Evolutionary conservation across 305 asterid genomes (phyloP), one percentile per base, ranked within the genome.

Genomic region (Fraxinus xanthoxyloides): DNA sequence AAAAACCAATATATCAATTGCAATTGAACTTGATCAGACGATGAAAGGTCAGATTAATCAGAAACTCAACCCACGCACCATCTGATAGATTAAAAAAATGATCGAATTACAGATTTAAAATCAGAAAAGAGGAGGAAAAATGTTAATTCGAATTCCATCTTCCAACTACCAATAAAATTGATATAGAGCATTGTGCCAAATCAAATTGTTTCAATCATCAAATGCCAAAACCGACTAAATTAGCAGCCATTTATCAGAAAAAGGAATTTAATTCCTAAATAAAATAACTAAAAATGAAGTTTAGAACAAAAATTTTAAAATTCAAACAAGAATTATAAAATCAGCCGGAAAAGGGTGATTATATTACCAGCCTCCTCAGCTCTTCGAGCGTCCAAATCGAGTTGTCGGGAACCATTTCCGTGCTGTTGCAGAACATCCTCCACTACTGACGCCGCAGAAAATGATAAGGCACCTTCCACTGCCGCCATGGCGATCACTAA

Each of bases 351-450:
- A 70, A 30, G 69, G 10, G 7, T 74, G n/a, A 36, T 21, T 61
- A 78, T 40, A 21, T 78, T 92, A 95, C 99, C 98, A 43, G 97
- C 95, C 91, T 93, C 99, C 73, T 91, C 97, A 15, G 98, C 98
- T 85, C 97, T 86, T 23, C 99, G 93, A 40, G 97, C 94, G 79
- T 95, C 98, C 69, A 91, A 91, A 93, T 95, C 99, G 32, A 95
- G 93, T 82, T 77, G 85, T 36, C 92, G 90, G 35, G 98, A 90
- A 86, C 92, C 89, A 79, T 79, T 83, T 6, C 92, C 97, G 84
- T 94, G 99, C 89, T 92, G 99, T 78, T 93, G 97, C 79, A 95
- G 96, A 86, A 95, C 98, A 92, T 90, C 97, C 88, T 95, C 99
- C 87, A 93, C 97, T 38, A 93, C 92, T 43, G 99, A 93, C 74